These are phyloP conservation scores for Colletotrichum cordylinicola DNA, from an alignment of 2,329 filamentous ascomycete species.

Conservation along the genomic window DNA sequence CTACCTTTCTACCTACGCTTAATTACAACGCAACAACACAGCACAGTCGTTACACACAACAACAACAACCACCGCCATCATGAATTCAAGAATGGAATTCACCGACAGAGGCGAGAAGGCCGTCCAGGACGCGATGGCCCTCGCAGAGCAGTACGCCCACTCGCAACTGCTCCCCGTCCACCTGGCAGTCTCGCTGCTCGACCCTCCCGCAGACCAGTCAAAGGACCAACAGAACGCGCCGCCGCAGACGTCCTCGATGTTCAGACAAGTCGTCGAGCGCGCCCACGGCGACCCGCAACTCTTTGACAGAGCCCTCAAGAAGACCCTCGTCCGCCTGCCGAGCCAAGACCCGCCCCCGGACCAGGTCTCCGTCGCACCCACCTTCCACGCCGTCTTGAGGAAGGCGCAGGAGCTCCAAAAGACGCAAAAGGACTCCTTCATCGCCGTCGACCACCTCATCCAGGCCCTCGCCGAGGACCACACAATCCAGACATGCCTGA, in stretches of 20 bases:
- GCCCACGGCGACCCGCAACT: constrained; percentile 92
- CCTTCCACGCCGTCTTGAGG: constrained; percentile 82
- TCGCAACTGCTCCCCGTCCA: constrained; percentile 90
- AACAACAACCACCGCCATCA: constrained; percentile 43
- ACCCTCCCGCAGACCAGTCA: constrained; percentile 75
- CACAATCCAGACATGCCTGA: constrained; percentile 74
- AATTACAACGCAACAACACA: constrained; percentile 19
- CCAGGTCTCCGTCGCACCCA: constrained; percentile 80
- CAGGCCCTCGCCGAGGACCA: constrained; percentile 81
- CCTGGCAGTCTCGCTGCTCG: constrained; percentile 82
- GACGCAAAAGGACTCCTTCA: constrained; percentile 95
- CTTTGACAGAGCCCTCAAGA: constrained; percentile 90
- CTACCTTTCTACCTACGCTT: constrained; percentile 13
- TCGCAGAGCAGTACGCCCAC: constrained; percentile 90
- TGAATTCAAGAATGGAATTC: constrained; percentile 85
- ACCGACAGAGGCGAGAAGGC: constrained; percentile 93
- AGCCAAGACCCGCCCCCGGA: constrained; percentile 96
- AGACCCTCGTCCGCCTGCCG: constrained; percentile 85
- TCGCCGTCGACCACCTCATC: constrained; percentile 95
- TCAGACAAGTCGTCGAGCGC: constrained; percentile 92
- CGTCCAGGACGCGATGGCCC: constrained; percentile 83
- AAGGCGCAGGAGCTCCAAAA: constrained; percentile 90
- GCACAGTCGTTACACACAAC: constrained; percentile 24
- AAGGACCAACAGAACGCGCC: constrained; percentile 84
- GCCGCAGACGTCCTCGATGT: constrained; percentile 74